phyloP scores from a whole-genome alignment of 352 stramenopile genomes.

The Pelagophyceae sp. region DNA sequence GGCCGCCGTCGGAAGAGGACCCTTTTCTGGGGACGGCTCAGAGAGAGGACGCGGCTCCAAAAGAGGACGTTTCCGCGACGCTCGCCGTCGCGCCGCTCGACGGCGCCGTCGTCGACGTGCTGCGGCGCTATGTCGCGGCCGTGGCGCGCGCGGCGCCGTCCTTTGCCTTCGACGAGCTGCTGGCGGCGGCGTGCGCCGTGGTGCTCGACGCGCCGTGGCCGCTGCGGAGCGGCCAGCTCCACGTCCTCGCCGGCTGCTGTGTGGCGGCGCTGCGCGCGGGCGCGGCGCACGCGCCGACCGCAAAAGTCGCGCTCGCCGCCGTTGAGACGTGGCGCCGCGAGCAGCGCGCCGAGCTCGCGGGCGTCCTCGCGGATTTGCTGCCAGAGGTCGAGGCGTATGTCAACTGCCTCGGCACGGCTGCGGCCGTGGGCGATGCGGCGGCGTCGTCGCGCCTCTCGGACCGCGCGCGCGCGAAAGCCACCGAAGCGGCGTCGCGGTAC shows the following conservation, averaged over 20 bases:
- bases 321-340: neutral
- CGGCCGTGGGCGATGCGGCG: no score
- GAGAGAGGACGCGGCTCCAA: no score
- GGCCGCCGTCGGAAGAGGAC: neutral
- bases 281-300: neutral
- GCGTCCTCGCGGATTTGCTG: neutral
- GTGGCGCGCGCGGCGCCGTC: neutral
- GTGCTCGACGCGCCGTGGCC: neutral
- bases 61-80: no score
- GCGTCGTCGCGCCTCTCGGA: neutral
- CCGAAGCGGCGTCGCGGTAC: neutral
- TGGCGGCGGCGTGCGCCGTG: neutral
- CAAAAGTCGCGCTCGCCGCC: neutral
- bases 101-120: neutral
- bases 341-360: neutral
- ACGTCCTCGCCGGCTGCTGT: neutral
- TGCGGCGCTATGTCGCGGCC: neutral
- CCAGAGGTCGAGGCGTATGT: neutral
- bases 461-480: no score
- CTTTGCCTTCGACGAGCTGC: conserved; percentile 14
- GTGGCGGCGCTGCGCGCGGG: neutral
- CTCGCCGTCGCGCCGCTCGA: no score
- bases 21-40: no score
- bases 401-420: neutral
- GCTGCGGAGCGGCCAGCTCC: neutral